Percentiles rank a stretch among this genome's conserved stretches.
Conservation (phyloP, 164 flowering plant species). For the Sextonia rubra region DNA sequence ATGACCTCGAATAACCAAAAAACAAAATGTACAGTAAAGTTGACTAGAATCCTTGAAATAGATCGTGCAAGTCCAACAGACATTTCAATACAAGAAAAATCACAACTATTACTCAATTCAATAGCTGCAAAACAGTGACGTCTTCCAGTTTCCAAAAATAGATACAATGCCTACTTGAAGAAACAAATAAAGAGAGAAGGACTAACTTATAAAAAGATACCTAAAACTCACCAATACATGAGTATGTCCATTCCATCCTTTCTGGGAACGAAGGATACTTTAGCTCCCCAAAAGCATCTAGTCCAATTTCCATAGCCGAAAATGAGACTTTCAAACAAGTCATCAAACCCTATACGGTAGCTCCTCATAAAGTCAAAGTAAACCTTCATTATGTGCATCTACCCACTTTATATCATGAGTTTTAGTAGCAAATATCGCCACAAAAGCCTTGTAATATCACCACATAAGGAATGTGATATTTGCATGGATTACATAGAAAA, state of each 20-base stretch:
- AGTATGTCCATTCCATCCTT: slow-evolving; percentile 81
- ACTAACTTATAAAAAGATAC: slow-evolving; percentile 35
- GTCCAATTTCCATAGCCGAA: slow-evolving; percentile 75
- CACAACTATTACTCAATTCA: neutral
- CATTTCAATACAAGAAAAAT: neutral
- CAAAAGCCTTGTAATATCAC: too few species aligned
- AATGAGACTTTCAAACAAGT: slow-evolving; percentile 71
- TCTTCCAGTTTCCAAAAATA: neutral
- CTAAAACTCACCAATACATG: slow-evolving; percentile 98
- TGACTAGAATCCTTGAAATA: neutral
- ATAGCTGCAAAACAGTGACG: neutral
- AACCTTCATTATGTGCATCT: too few species aligned
- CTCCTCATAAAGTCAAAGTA: slow-evolving; percentile 93
- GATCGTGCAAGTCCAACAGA: neutral
- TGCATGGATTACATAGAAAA: too few species aligned
- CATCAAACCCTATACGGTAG: slow-evolving; percentile 82
- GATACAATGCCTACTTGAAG: slow-evolving; percentile 2
- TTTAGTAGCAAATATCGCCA: too few species aligned
- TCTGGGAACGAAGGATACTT: slow-evolving; percentile 73
- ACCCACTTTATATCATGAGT: too few species aligned
- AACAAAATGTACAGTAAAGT: neutral
- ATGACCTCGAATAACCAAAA: too few species aligned
- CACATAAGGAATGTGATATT: too few species aligned
- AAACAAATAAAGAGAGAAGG: slow-evolving; percentile 2
- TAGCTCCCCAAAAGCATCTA: slow-evolving; percentile 81